Conservation (phyloP, 2,329 filamentous ascomycete genomes). For the Penicillium crustosum region DNA sequence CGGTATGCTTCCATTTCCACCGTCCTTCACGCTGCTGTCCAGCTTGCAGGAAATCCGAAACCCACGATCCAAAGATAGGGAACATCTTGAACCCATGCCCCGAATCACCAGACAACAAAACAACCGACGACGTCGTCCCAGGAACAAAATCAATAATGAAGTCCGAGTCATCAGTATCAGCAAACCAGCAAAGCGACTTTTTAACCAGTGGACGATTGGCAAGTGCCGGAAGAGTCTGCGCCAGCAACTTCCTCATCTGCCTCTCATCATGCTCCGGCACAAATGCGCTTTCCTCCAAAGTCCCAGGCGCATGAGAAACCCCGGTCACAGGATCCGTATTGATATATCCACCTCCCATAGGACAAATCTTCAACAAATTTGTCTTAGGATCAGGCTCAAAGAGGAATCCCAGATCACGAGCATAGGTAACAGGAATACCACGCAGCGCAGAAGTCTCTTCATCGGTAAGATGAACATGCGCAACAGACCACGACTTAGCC, state of each 20-base stretch:
- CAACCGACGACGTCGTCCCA: slow-evolving; percentile 45
- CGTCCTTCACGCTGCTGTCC: slow-evolving; percentile 44
- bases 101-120: slow-evolving; percentile 59
- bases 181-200: slow-evolving; percentile 63
- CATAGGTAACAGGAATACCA: slow-evolving; percentile 61
- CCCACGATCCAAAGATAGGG: slow-evolving; percentile 58
- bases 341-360: slow-evolving; percentile 57
- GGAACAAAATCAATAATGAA: slow-evolving; percentile 62
- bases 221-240: slow-evolving; percentile 54
- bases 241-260: slow-evolving; percentile 52
- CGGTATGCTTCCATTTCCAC: slow-evolving; percentile 54
- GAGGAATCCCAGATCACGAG: slow-evolving; percentile 63
- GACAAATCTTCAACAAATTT: slow-evolving; percentile 60
- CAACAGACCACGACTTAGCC: slow-evolving; percentile 60
- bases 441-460: slow-evolving; percentile 55
- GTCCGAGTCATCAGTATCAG: slow-evolving; percentile 61
- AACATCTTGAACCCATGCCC: slow-evolving; percentile 66
- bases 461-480: slow-evolving; percentile 58
- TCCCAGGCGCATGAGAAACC: slow-evolving; percentile 45
- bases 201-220: slow-evolving; percentile 58
- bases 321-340: slow-evolving; percentile 49
- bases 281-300: slow-evolving; percentile 43
- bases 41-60: slow-evolving; percentile 49
- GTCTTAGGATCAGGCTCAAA: slow-evolving; percentile 64
- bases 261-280: slow-evolving; percentile 56